Evolutionary conservation across 2,329 filamentous ascomycete genomes (phyloP).

Genomic region (Botrytis tulipae): DNA sequence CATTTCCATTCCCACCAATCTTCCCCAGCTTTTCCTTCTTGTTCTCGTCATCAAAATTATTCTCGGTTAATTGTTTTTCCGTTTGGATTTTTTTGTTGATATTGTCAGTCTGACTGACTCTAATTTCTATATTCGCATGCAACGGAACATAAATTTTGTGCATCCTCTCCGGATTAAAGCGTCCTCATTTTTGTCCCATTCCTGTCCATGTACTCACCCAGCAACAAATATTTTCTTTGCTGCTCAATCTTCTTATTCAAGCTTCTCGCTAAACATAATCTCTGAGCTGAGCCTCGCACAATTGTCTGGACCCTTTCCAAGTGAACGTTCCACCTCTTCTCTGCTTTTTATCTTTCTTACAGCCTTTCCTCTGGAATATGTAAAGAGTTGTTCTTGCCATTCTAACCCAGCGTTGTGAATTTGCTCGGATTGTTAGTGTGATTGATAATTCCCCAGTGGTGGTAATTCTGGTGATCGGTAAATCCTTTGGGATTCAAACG

Average conservation of each 20-base stretch:
- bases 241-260: not conserved
- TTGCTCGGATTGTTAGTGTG: not conserved
- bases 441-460: not conserved
- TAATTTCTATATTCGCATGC: rapidly evolving
- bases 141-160: not conserved
- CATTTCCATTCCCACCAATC: not conserved
- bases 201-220: not conserved
- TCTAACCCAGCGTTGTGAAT: not conserved
- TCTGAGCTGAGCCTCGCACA: not conserved
- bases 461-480: rapidly evolving
- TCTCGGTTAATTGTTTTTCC: not conserved
- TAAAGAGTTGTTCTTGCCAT: not conserved
- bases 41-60: not conserved
- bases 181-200: not conserved
- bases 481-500: not conserved
- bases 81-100: not conserved
- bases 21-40: not conserved
- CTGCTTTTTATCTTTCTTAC: not conserved
- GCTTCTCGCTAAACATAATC: not conserved
- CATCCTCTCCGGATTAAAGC: rapidly evolving
- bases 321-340: not conserved
- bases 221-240: not conserved
- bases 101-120: not conserved
- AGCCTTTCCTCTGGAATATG: rapidly evolving
- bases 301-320: not conserved